Conservation (phyloP, 148 eudicot species). For the Camellia sinensis region DNA sequence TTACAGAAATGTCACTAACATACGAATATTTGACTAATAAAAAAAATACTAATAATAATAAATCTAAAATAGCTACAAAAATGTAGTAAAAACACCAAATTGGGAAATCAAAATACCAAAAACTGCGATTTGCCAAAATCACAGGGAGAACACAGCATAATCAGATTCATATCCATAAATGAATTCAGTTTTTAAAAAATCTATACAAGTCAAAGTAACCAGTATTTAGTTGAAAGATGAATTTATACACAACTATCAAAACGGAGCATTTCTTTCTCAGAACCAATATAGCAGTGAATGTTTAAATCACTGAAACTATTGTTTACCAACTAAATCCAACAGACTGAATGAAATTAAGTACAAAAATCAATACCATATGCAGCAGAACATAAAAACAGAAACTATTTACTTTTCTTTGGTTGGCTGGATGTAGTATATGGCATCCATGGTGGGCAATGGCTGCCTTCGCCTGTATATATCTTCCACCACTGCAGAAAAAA, state of each 20-base stretch:
- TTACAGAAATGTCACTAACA: background rate
- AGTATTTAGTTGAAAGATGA: slow-evolving; percentile 2
- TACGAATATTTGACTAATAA: background rate
- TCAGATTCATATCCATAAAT: background rate
- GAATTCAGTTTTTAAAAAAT: background rate
- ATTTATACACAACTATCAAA: background rate
- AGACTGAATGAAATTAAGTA: background rate
- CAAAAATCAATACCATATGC: background rate
- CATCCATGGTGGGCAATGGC: slow-evolving; percentile 88
- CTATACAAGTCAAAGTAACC: background rate
- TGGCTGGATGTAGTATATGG: slow-evolving; percentile 90
- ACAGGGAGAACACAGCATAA: background rate
- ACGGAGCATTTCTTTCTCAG: background rate
- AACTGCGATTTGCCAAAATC: background rate
- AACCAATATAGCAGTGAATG: background rate
- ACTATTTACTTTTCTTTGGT: slow-evolving; percentile 72
- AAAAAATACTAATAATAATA: background rate
- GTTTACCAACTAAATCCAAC: slow-evolving; percentile 1
- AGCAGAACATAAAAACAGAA: background rate
- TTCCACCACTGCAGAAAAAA: slow-evolving; percentile 79
- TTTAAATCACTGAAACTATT: background rate
- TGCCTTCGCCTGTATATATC: slow-evolving; percentile 90
- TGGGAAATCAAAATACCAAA: background rate
- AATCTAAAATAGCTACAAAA: background rate
- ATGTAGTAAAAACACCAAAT: background rate